phyloP scores from a whole-genome alignment of 2,329 filamentous ascomycete genomes.

The Sarocladiaceae sp. region DNA sequence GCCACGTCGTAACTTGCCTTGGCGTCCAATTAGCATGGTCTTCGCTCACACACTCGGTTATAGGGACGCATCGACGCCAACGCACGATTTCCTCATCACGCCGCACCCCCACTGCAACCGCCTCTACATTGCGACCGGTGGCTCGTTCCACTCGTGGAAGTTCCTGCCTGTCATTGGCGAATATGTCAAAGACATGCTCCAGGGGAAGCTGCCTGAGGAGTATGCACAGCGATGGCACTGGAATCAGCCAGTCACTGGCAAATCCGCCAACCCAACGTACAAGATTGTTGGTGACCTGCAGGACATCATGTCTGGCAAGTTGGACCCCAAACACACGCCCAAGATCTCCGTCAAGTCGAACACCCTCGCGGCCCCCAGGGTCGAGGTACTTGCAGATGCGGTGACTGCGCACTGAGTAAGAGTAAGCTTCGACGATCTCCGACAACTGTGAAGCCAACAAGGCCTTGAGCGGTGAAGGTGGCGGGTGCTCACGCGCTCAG shows the following conservation, averaged over 20 bases:
- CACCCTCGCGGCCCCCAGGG: background rate
- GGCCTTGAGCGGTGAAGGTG: background rate
- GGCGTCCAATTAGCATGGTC: background rate
- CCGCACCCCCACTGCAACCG: conserved; percentile 44
- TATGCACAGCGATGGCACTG: conserved; percentile 40
- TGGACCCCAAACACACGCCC: background rate
- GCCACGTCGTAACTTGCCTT: background rate
- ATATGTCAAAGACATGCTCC: conserved; percentile 49
- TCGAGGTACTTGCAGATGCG: background rate
- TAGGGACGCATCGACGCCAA: conserved; percentile 59
- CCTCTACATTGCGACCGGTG: conserved; percentile 57
- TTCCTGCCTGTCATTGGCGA: conserved; percentile 57
- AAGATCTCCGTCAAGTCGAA: background rate
- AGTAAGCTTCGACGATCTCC: no score
- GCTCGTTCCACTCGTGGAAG: conserved; percentile 63
- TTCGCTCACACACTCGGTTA: background rate
- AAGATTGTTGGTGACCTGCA: conserved; percentile 35
- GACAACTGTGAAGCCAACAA: no score
- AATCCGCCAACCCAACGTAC: conserved; percentile 39
- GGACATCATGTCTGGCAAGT: conserved; percentile 18
- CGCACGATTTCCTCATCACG: conserved; percentile 58
- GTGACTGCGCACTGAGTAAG: background rate
- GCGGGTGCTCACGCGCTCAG: background rate
- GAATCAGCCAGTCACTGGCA: conserved; percentile 26
- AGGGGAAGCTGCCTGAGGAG: conserved; percentile 33